Evolutionary conservation across 192 early-diverging fungal genomes (phyloP).

Genomic region (Entomortierella lignicola): DNA sequence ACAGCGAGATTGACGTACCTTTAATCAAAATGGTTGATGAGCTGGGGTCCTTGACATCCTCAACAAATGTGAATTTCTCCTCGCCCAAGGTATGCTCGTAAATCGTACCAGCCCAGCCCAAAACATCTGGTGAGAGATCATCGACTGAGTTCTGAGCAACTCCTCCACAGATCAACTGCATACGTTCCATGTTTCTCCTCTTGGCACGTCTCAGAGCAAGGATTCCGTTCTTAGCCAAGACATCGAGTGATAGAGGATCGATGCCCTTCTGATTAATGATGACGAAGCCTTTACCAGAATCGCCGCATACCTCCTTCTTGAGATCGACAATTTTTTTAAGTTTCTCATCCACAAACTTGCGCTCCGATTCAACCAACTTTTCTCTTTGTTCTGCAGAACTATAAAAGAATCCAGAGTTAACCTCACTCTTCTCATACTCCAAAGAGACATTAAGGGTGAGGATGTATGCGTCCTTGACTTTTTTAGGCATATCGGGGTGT

Average conservation of each 20-base stretch:
- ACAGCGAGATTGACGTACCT: constrained; percentile 57
- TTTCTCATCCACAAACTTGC: constrained; percentile 94
- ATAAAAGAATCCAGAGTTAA: constrained; percentile 99
- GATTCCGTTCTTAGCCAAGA: constrained; percentile 96
- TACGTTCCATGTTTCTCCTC: constrained; percentile 99
- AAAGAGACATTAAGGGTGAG: constrained; percentile 97
- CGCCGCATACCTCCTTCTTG: constrained; percentile 93
- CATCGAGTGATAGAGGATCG: constrained; percentile 96
- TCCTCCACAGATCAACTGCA: constrained; percentile 96
- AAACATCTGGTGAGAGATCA: constrained; percentile 83
- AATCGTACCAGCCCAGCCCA: constrained; percentile 92
- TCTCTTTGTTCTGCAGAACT: constrained; percentile 97
- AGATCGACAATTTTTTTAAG: constrained; percentile 95
- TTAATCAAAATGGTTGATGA: constrained; percentile 96
- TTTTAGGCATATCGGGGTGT: constrained; percentile 99
- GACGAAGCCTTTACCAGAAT: constrained; percentile 90
- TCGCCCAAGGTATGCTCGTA: constrained; percentile 98
- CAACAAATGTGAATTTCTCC: constrained; percentile 99
- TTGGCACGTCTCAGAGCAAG: constrained; percentile 96
- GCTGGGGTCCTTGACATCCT: constrained; percentile 91
- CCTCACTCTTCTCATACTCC: constrained; percentile 99
- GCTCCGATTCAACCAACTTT: constrained; percentile 97
- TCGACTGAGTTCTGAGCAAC: constrained; percentile 98
- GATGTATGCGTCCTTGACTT: constrained; percentile 87
- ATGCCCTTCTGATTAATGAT: constrained; percentile 99